Evolutionary conservation across 2,329 filamentous ascomycete species (phyloP).

Genomic region (Pseudohalonectria lignicola): DNA sequence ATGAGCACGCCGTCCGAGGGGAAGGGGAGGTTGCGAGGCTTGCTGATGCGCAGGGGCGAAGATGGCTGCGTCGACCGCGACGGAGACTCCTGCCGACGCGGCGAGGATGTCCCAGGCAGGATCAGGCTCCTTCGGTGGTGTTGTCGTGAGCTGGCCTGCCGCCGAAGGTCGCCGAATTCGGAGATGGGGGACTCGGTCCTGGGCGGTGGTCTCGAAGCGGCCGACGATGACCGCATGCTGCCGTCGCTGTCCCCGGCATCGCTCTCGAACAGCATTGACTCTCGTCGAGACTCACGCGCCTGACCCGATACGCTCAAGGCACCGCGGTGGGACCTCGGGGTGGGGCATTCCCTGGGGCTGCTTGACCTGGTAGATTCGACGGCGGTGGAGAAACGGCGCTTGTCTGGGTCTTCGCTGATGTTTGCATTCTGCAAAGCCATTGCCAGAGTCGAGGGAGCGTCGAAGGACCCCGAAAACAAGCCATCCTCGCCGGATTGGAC

Average conservation of each 20-base stretch:
- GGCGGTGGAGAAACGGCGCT: conserved; percentile 41
- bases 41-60: conserved; percentile 76
- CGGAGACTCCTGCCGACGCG: conserved; percentile 80
- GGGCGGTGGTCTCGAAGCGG: conserved; percentile 53
- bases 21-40: conserved; percentile 56
- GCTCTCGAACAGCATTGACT: conserved; percentile 71
- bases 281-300: conserved; percentile 56
- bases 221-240: conserved; percentile 71
- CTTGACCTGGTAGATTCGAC: conserved; percentile 73
- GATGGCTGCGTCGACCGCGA: conserved; percentile 55
- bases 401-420: conserved; percentile 26
- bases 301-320: conserved; percentile 45
- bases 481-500: conserved; percentile 38
- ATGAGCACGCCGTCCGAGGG: conserved; percentile 55
- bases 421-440: conserved; percentile 37
- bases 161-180: conserved; percentile 65
- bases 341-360: conserved; percentile 84
- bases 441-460: conserved; percentile 44
- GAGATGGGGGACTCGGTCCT: conserved; percentile 86
- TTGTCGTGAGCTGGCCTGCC: conserved; percentile 69
- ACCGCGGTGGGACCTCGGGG: conserved; percentile 71
- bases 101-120: conserved; percentile 66
- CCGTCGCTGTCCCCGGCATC: conserved; percentile 81
- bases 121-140: conserved; percentile 81
- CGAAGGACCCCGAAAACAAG: conserved; percentile 47